Evolutionary conservation across 2,329 filamentous ascomycete species (phyloP), one percentile per base, ranked within the genome.

Genomic region (Parastagonospora nodorum): DNA sequence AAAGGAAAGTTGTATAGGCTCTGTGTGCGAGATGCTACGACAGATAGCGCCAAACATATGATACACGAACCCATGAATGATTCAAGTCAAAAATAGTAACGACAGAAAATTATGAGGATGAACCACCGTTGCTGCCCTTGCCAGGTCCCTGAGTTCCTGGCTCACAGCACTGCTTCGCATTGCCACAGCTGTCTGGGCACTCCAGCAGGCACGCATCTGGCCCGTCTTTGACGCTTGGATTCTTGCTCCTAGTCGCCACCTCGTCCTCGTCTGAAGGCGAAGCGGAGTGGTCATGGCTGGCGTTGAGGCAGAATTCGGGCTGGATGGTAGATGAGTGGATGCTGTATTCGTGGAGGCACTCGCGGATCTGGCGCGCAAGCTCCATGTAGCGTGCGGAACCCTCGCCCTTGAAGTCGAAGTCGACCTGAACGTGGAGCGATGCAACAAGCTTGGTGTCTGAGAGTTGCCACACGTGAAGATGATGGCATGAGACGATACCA

Each of bases 241-340:
- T 67, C 63, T 71, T 75, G 48, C 65, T 72, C 30, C 55, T 54
- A 37, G 60, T 56, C 7, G 58, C 53, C 37, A 50, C 56, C 41
- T 72, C 71, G 42, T 72, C 64, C 35, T 65, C 67, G 47, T 69
- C 67, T 41, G 53, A 64, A n/a, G 58, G 64, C 45, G 49, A 63
- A 15, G 65, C 67, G 3, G 72, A 66, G 54, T 80, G 77, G 51
- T 76, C 74, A 56, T 78, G 75, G 14, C 71, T 72, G 5, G 69
- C 67, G 49, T 80, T 72, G 19, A 79, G 70, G 60, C 77, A 77
- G 67, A 79, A 99, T 74, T 99, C 94, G 5, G 94, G 94, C 75
- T 99, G 94, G 63, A 99, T 97, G 10, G 94, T 99, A 31, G 92
- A 93, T 32, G 90, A 95, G 78, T 99, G 94, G 59, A 99, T 97